phyloP scores from a whole-genome alignment of 139 green algal genomes.

The Eudorina sp. region DNA sequence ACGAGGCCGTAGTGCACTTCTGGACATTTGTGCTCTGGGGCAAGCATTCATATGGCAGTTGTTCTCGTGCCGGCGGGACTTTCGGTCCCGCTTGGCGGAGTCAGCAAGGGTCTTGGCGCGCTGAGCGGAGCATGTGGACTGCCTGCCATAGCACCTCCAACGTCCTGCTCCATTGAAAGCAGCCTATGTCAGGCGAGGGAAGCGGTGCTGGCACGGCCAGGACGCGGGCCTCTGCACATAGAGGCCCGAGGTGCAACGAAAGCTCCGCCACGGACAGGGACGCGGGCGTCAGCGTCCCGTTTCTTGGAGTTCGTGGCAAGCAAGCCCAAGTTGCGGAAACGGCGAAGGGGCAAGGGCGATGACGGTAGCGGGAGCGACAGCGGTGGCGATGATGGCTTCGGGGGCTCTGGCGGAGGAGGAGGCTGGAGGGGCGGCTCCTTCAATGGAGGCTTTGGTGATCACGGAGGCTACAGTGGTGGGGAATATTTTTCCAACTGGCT shows the following conservation, averaged over 20 bases:
- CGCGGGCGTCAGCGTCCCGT: slow-evolving; percentile 12
- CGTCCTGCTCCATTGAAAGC: background rate
- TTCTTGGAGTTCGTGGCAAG: slow-evolving; percentile 10
- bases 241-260: background rate
- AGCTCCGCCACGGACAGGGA: background rate
- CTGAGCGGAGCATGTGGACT: background rate
- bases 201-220: background rate
- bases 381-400: slow-evolving; percentile 13
- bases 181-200: background rate
- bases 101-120: background rate
- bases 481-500: slow-evolving; percentile 14
- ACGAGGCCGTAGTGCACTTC: too few relatives aligned
- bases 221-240: background rate
- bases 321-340: slow-evolving; percentile 37
- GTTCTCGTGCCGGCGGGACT: background rate
- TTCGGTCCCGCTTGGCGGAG: background rate
- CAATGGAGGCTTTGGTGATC: slow-evolving; percentile 25
- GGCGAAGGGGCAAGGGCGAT: slow-evolving; percentile 2
- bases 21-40: too few relatives aligned
- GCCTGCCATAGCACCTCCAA: background rate
- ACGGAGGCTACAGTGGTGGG: slow-evolving; percentile 16
- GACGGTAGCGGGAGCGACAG: slow-evolving; percentile 5
- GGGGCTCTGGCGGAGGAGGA: background rate
- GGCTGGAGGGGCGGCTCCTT: slow-evolving; percentile 6
- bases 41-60: slow-evolving; percentile 27